These are phyloP conservation scores for Pisolithus albus DNA, from an alignment of 768 basidiomycete species.

Conservation along the genomic window DNA sequence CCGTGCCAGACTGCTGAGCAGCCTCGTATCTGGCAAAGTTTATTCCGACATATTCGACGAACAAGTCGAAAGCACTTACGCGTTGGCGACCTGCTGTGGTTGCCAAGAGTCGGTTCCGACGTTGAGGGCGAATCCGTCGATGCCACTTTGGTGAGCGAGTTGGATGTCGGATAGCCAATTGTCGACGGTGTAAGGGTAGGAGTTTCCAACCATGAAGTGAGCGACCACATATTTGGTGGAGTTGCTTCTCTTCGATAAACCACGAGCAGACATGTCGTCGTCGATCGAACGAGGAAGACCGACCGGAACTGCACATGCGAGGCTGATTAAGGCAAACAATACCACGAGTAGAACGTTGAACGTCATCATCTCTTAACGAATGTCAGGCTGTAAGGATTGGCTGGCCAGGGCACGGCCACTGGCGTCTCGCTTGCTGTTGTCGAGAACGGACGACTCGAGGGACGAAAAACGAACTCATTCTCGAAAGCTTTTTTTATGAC, in stretches of 20 bases:
- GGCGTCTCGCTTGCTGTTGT: background rate
- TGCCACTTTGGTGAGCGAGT: constrained; percentile 49
- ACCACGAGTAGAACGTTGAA: constrained; percentile 10
- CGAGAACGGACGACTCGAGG: too few relatives aligned
- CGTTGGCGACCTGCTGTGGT: constrained; percentile 51
- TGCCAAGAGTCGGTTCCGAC: constrained; percentile 63
- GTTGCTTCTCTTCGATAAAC: constrained; percentile 10
- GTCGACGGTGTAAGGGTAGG: constrained; percentile 47
- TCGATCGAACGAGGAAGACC: background rate
- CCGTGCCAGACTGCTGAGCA: constrained; percentile 42
- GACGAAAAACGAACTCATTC: background rate
- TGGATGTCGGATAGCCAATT: constrained; percentile 45
- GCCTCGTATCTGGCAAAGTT: constrained; percentile 42
- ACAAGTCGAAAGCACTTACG: constrained; percentile 34
- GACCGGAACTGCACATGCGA: constrained; percentile 13
- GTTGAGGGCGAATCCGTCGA: constrained; percentile 70
- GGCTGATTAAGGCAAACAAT: constrained; percentile 3
- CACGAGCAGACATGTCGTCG: background rate
- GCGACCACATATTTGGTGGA: constrained; percentile 44
- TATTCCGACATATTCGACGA: background rate
- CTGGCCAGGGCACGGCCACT: constrained; percentile 1
- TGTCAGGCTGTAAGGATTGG: background rate
- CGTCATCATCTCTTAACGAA: constrained; percentile 10
- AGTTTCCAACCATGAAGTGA: constrained; percentile 60
- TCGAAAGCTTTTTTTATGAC: background rate